A percentile compares a stretch with the other conserved stretches of the same genome.
These are phyloP conservation scores for Acorus gramineus DNA, from an alignment of 106 monocot genomes.

Conservation along the genomic window DNA sequence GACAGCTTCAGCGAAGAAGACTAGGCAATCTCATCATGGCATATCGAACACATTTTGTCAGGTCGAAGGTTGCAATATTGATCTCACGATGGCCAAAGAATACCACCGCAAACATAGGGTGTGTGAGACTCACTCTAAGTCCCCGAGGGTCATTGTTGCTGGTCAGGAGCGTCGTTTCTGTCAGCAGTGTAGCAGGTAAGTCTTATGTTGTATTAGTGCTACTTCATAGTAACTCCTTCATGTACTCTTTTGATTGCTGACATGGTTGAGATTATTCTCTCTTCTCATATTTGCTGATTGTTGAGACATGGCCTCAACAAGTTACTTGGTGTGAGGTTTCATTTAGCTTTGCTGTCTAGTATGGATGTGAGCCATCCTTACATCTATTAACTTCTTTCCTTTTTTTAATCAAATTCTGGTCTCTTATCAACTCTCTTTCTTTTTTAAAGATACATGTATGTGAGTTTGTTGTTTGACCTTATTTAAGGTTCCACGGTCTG, in stretches of 20 bases:
- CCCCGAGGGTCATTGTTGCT: conserved; percentile 42
- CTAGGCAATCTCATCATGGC: conserved; percentile 18
- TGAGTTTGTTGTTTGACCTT: background rate
- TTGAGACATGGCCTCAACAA: too few species aligned
- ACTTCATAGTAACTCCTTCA: too few species aligned
- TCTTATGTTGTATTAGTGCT: background rate
- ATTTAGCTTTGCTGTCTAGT: too few species aligned
- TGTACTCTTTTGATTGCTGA: too few species aligned
- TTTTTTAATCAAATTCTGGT: too few species aligned
- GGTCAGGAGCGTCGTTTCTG: conserved; percentile 73
- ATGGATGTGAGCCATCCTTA: too few species aligned
- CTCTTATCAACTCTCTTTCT: too few species aligned
- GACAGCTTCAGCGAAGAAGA: conserved; percentile 13
- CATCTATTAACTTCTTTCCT: too few species aligned
- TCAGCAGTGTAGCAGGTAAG: conserved; percentile 73
- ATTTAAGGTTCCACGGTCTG: conserved; percentile 55
- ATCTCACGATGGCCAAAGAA: conserved; percentile 48
- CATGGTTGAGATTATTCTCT: too few species aligned
- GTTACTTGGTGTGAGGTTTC: too few species aligned
- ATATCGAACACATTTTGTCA: conserved; percentile 32
- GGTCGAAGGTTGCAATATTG: conserved; percentile 60
- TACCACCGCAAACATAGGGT: conserved; percentile 83
- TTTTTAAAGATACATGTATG: too few species aligned
- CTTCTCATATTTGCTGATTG: too few species aligned
- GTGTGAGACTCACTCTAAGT: conserved; percentile 62